Base-by-base conservation (phyloP, 257 asterid species). In the Solanum paucissectum region DNA sequence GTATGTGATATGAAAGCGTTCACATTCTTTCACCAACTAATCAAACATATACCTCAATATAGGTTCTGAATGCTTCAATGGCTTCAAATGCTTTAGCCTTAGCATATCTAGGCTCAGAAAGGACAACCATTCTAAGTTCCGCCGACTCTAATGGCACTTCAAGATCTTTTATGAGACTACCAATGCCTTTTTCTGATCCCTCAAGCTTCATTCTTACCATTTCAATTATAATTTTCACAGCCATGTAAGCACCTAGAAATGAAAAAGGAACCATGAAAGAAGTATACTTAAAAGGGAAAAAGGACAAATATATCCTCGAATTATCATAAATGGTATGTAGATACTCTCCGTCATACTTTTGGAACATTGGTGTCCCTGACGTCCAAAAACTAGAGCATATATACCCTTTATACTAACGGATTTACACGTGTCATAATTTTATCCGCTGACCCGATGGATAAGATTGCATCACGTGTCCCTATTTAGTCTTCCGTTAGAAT, bases 191-290 rank as follows among this genome's bases (percentile, higher is more conserved):
- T 18, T 88, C 90, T 49, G 92, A 94, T 55, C 98, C 99, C 83
- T 92, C 90, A 55, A 96, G 96, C 87, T 92, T 96, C 99, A 95
- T 96, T 84, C 92, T 93, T 68, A 96, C 98, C 99, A 96, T 96
- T 88, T 95, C 98, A 62, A 94, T 95, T 12, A 95, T 95, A 38
- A 96, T 95, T 89, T 93, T 96, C 27, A 95, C 98, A 72, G 94
- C 98, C 98, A 94, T 95, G 66, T 95, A 95, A 2, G 99, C 99
- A 88, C 98, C 99, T 95, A 20, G 16, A 25, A 38, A 75, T 58
- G 1, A 6, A 52, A 58, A 58, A 3, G n/a, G 44, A 33, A 20
- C 18, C 73, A 83, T 83, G 74, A 13, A 83, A 49, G 72, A 52
- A 55, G 34, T 77, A 12, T 13, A 81, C 13, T 29, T 5, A 52